Percentiles rank a stretch among this genome's conserved stretches.
phyloP scores from a whole-genome alignment of 805 yeast species.

The Cyberlindnera euphorbiiphila region DNA sequence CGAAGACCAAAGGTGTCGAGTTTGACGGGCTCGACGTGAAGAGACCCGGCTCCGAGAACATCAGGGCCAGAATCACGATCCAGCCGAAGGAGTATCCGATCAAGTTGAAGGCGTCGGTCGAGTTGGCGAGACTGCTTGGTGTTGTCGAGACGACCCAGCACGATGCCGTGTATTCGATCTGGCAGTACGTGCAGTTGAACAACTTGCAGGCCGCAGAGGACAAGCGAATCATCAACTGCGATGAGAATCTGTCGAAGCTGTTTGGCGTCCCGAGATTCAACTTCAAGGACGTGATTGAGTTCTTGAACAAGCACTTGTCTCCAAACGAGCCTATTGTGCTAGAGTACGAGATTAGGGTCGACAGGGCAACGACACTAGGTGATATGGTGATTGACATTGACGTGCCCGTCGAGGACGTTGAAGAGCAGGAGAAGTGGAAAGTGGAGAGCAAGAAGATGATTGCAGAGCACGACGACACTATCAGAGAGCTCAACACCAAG shows the following conservation, averaged over 20 bases:
- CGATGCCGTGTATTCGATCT: constrained; percentile 71
- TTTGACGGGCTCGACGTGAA: constrained; percentile 91
- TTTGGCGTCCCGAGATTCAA: constrained; percentile 51
- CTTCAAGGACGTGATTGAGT: constrained; percentile 69
- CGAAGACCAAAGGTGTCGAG: constrained; percentile 39
- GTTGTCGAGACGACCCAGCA: constrained; percentile 78
- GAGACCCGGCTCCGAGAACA: constrained; percentile 65
- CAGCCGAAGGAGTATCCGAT: constrained; percentile 78
- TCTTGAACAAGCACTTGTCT: constrained; percentile 58
- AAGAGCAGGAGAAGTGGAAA: constrained; percentile 27
- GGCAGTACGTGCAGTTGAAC: constrained; percentile 76
- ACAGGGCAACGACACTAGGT: constrained; percentile 74
- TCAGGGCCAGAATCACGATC: constrained; percentile 68
- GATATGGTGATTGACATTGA: constrained; percentile 76
- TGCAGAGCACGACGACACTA: constrained; percentile 27
- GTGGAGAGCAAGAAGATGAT: constrained; percentile 31
- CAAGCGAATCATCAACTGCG: constrained; percentile 49
- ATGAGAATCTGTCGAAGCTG: constrained; percentile 40
- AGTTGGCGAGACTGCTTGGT: constrained; percentile 69
- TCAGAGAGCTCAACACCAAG: constrained; percentile 31
- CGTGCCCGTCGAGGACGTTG: constrained; percentile 41
- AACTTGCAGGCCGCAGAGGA: constrained; percentile 57
- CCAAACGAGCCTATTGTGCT: constrained; percentile 80
- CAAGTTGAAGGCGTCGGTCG: constrained; percentile 58
- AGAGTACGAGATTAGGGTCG: constrained; percentile 73